Conservation (phyloP, 352 stramenopile species). For the Pythium brassicae region DNA sequence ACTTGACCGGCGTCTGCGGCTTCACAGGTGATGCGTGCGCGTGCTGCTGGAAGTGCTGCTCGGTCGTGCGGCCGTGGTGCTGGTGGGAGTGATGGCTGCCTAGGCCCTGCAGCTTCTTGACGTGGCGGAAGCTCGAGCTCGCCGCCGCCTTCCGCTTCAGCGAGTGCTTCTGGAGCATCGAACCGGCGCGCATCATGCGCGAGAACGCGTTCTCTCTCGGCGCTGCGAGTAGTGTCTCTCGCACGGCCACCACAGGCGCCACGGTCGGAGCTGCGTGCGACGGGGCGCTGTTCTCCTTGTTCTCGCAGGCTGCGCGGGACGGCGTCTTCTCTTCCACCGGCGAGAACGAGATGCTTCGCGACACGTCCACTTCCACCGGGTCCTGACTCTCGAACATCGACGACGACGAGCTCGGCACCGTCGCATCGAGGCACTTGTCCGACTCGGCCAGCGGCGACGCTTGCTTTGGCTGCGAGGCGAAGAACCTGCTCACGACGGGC, state of each 20-base stretch:
- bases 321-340: slow-evolving; percentile 32
- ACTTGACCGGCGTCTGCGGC: no score
- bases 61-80: neutral
- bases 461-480: slow-evolving; percentile 16
- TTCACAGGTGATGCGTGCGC: slow-evolving; percentile 9
- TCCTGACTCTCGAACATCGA: slow-evolving; percentile 57
- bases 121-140: slow-evolving; percentile 3
- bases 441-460: slow-evolving; percentile 25
- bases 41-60: slow-evolving; percentile 5
- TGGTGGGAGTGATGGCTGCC: neutral
- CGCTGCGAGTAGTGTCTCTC: neutral
- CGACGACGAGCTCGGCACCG: slow-evolving; percentile 5
- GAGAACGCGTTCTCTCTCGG: slow-evolving; percentile 75
- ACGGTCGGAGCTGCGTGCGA: slow-evolving; percentile 5
- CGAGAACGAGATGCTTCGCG: slow-evolving; percentile 48
- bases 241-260: neutral
- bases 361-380: slow-evolving; percentile 32
- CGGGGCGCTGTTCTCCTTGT: slow-evolving; percentile 45
- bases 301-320: slow-evolving; percentile 1
- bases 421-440: slow-evolving; percentile 20
- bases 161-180: slow-evolving; percentile 44
- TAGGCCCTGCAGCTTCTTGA: slow-evolving; percentile 5
- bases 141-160: slow-evolving; percentile 48
- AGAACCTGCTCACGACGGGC: slow-evolving; percentile 17
- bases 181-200: slow-evolving; percentile 73